Conservation (phyloP, 2,329 filamentous ascomycete genomes). For the Davidsoniella eucalypti region DNA sequence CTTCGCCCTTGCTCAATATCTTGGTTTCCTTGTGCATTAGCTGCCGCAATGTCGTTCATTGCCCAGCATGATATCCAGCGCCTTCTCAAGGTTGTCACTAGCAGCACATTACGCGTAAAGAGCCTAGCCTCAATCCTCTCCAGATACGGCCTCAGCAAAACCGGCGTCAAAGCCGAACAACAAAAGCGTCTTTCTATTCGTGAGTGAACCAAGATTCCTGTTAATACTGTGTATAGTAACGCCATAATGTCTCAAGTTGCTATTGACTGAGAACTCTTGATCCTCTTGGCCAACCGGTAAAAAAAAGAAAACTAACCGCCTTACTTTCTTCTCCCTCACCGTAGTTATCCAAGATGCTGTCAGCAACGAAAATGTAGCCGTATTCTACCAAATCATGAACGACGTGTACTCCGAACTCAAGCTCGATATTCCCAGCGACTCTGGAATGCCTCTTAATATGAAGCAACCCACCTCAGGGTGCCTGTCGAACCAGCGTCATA, state of each 20-base stretch:
- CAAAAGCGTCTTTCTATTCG: conserved; percentile 63
- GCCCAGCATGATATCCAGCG: conserved; percentile 24
- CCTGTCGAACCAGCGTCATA: background rate
- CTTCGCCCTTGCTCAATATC: too few species aligned
- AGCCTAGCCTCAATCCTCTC: conserved; percentile 65
- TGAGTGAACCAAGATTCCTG: conserved; percentile 31
- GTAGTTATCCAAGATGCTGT: conserved; percentile 28
- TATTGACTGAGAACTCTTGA: too few species aligned
- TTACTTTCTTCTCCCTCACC: background rate
- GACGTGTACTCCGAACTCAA: conserved; percentile 5
- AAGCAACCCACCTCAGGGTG: too few species aligned
- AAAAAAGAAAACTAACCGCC: background rate
- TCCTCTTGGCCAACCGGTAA: background rate
- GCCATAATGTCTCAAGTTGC: background rate
- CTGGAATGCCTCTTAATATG: background rate
- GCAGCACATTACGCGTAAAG: conserved; percentile 32
- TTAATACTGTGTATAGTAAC: background rate
- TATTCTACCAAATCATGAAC: conserved; percentile 25
- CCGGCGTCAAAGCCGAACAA: conserved; percentile 70
- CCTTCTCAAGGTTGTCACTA: conserved; percentile 29
- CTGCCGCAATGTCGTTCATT: conserved; percentile 7
- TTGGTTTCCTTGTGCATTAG: background rate
- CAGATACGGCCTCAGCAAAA: conserved; percentile 56
- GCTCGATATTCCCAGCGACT: background rate
- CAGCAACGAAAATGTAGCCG: conserved; percentile 22